Evolutionary conservation across 331 rosid species (phyloP), one percentile per base, ranked within the genome.

Genomic region (Quercus lobata): DNA sequence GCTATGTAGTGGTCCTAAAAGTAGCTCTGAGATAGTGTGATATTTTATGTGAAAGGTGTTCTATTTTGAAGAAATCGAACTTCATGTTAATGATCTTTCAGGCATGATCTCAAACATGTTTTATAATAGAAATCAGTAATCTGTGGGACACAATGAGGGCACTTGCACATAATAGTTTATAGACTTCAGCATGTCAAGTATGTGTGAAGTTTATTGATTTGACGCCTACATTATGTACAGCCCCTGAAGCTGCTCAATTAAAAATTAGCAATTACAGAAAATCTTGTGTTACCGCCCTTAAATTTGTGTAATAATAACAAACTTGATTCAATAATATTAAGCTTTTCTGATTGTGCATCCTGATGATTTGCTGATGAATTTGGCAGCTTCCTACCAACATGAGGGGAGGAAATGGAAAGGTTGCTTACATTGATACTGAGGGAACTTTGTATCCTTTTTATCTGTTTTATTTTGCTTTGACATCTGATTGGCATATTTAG

Each of bases 391-490:
- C 98, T 57, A 91, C 90, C 32, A 81, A 72, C 79, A 94, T 94
- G 98, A 82, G 81, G 56, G 98, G 98, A 84, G 98, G 98, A 79
- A 92, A 91, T 66, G 98, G 98, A 78, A 94, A 94, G 87, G 97
- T 94, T 83, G 98, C 98, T 68, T 92, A 92, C 91, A 92, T 95
- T 76, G 99, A 95, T 84, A 91, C 97, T 16, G 97, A 94, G 85
- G 99, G 97, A 79, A 95, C 99, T 63, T 95, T 95, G 99, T 93
- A 91, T 87, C 93, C 82, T 80, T 76, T 73, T 62, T 74, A 74
- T 24, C 60, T 60, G 66, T 21, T 74, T 73, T 41, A 41, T 71
- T 30, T 5, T 69, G 17, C 52, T 61, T 62, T 37, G n/a, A 71
- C 69, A 27, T 27, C 77, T 35, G 7, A 1, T 27, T 60, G 62